Percentiles rank a stretch among this genome's conserved stretches.
These are phyloP conservation scores for Orbilia javanica DNA, from an alignment of 2,329 filamentous ascomycete genomes.

Conservation along the genomic window DNA sequence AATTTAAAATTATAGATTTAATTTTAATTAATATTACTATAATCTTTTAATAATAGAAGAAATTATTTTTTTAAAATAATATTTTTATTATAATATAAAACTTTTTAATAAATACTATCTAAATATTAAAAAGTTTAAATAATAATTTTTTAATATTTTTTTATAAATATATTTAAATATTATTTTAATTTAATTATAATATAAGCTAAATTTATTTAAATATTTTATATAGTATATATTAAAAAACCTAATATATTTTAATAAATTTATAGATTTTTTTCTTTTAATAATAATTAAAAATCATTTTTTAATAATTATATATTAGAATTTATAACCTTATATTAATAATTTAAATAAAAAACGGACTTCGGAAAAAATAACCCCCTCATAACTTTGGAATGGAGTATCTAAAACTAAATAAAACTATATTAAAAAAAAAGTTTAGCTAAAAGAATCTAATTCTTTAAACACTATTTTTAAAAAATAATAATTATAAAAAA, in stretches of 20 bases:
- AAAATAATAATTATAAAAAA: no score
- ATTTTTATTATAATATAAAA: constrained; percentile 8
- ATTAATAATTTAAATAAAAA: no score
- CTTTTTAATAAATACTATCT: neutral
- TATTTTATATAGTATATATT: constrained; percentile 3
- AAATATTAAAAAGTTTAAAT: constrained; percentile 5
- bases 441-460: no score
- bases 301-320: constrained; percentile 1
- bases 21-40: no score
- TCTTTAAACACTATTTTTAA: no score
- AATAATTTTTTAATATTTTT: constrained; percentile 3
- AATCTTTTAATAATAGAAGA: neutral
- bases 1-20: neutral
- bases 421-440: no score
- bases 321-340: neutral
- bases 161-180: neutral
- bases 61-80: neutral
- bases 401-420: no score
- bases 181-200: neutral
- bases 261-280: neutral
- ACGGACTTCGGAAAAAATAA: no score
- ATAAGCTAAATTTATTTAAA: neutral
- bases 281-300: neutral
- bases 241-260: neutral
- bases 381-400: no score